A percentile compares a stretch with the other conserved stretches of the same genome.
phyloP scores from a whole-genome alignment of 1,284 basidiomycete species.

The Leccinum insolens region DNA sequence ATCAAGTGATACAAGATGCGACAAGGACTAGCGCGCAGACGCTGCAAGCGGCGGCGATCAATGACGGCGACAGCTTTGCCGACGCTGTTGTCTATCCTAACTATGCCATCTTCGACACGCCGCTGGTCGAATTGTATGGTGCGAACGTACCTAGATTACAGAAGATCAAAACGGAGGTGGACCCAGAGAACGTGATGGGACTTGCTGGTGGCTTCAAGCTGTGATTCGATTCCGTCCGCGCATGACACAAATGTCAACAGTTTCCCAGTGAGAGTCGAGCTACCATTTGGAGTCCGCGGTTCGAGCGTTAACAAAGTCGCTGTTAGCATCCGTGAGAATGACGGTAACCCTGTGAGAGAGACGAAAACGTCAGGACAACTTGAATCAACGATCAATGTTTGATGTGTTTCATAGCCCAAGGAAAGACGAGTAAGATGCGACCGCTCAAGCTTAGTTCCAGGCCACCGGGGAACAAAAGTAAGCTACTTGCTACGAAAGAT shows the following conservation, averaged over 20 bases:
- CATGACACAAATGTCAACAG: neutral
- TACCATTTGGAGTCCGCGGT: neutral
- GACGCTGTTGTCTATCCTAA: conserved; percentile 47
- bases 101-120: conserved; percentile 51
- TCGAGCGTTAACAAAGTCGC: neutral
- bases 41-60: conserved; percentile 23
- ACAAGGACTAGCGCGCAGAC: conserved; percentile 39
- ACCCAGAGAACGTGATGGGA: conserved; percentile 54
- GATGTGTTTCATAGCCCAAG: no score
- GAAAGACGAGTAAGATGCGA: neutral
- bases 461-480: no score
- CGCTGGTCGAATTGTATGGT: neutral
- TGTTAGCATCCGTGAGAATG: neutral
- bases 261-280: neutral
- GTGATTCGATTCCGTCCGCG: neutral
- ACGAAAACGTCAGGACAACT: neutral
- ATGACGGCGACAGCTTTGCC: neutral
- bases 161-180: conserved; percentile 42
- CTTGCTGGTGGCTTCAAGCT: conserved; percentile 49
- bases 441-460: neutral
- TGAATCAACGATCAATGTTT: neutral
- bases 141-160: conserved; percentile 39
- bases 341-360: neutral
- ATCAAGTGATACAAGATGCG: conserved; percentile 42
- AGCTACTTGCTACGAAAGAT: no score